phyloP scores from a whole-genome alignment of 2,329 filamentous ascomycete species.

The Fusarium mundagurra region DNA sequence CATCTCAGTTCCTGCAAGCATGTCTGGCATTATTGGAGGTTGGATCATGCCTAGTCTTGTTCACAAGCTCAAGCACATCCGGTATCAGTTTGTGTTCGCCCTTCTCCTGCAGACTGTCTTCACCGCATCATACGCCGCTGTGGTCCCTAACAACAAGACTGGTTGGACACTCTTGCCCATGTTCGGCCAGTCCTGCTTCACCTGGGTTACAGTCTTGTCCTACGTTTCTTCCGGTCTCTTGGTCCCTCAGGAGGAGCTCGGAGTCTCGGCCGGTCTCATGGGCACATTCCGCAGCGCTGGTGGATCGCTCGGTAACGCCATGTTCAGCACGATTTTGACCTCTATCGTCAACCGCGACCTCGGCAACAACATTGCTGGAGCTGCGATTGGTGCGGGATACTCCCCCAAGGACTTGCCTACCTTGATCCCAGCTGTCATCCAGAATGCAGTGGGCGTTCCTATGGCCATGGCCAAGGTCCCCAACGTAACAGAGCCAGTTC shows the following conservation, averaged over 20 bases:
- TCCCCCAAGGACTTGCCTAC: neutral
- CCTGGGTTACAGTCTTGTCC: slow-evolving; percentile 6
- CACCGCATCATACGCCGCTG: slow-evolving; percentile 1
- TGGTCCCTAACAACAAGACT: slow-evolving; percentile 1
- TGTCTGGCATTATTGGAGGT: slow-evolving; percentile 7
- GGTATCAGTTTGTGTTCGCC: slow-evolving; percentile 8
- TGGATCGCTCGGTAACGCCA: slow-evolving; percentile 11
- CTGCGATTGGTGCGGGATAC: neutral
- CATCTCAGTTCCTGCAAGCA: neutral
- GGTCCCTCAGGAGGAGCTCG: slow-evolving; percentile 6
- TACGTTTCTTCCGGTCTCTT: slow-evolving; percentile 9
- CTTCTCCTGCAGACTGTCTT: slow-evolving; percentile 2
- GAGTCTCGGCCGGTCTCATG: slow-evolving; percentile 5
- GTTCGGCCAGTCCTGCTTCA: slow-evolving; percentile 9
- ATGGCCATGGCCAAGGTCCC: slow-evolving; percentile 12
- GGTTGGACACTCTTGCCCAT: slow-evolving; percentile 2
- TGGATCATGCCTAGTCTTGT: slow-evolving; percentile 15
- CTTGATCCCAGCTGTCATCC: slow-evolving; percentile 1
- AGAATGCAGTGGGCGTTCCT: slow-evolving; percentile 9
- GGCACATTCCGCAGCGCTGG: slow-evolving; percentile 16
- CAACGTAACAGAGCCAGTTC: slow-evolving; percentile 2
- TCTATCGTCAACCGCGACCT: slow-evolving; percentile 3
- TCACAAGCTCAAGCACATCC: slow-evolving; percentile 16
- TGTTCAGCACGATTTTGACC: slow-evolving; percentile 15
- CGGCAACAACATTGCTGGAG: slow-evolving; percentile 1